Base-by-base conservation (phyloP, 345 rosid genomes). In the Aquilaria malaccensis region DNA sequence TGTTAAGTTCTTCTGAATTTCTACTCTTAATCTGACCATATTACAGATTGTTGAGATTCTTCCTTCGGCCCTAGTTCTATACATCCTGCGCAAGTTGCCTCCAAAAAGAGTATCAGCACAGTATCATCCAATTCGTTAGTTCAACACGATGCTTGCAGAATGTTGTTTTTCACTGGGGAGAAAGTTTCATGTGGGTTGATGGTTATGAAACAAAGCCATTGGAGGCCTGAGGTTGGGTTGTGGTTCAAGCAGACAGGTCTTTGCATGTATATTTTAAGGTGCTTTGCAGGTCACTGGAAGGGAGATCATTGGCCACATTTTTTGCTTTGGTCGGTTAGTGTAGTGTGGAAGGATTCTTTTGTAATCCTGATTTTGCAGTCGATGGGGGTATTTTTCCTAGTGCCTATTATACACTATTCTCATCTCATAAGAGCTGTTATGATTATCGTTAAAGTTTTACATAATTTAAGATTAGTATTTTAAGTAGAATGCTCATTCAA, bases 91-190 rank as follows among this genome's bases (percentile, higher is more conserved):
- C 4, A 88, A 91, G 84, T 64, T 91, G 85, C 96, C 96, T 51
- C 95, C 97, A n/a, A 95, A 88, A 84, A 81, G 97, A 81, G 64
- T 88, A 58, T 91, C 96, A 0, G 91, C 93, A 13, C 96, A 95
- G 48, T 91, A 95, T 77, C 97, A 91, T 70, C 97, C 89, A 1
- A 95, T 91, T 65, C 86, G 85, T 47, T 94, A 86, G 71, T 9
- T 1, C 43, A 37, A 37, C 52, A 10, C 48, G n/a, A 41, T 11
- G 60, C 43, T 14, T 49, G 59, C 29, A 29, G 7, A 37, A 37
- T 50, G 13, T 67, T 55, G 15, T 58, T 61, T 51, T 48, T 50
- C 51, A 67, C 32, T 43, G 10, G 41, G 56, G 52, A 46, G 11
- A 48, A 48, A 45, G 54, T 65, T 58, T 57, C 60, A 43, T 46